A percentile compares a stretch with the other conserved stretches of the same genome.
Evolutionary conservation across 805 yeast species (phyloP).

Genomic region (Candida parachauliodes): DNA sequence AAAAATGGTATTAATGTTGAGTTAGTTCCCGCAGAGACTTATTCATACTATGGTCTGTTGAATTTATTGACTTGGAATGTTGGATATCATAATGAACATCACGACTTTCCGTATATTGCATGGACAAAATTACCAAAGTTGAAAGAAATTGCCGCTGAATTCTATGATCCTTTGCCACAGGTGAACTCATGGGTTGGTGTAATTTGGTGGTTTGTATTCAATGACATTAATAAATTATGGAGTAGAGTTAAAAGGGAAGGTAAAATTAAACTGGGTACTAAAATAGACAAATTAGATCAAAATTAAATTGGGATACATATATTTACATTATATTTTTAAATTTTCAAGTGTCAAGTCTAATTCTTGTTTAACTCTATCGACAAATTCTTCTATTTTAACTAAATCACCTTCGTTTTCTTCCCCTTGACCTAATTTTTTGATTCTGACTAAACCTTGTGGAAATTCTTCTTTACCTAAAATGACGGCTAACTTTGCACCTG

Average conservation of each 20-base stretch:
- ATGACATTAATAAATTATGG: constrained; percentile 67
- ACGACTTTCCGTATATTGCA: constrained; percentile 90
- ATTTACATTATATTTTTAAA: constrained; percentile 33
- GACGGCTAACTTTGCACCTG: constrained; percentile 87
- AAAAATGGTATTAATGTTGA: constrained; percentile 24
- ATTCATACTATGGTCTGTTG: constrained; percentile 80
- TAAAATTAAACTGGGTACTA: constrained; percentile 32
- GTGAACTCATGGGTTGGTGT: constrained; percentile 80
- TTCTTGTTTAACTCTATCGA: constrained; percentile 41
- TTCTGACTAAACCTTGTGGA: constrained; percentile 74
- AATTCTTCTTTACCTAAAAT: constrained; percentile 95
- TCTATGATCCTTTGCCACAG: constrained; percentile 74
- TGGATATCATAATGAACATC: constrained; percentile 93
- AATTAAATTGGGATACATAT: constrained; percentile 6
- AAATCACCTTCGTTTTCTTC: constrained; percentile 81
- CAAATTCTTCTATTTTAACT: constrained; percentile 58
- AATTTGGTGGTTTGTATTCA: constrained; percentile 65
- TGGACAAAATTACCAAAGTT: constrained; percentile 77
- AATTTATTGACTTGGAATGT: constrained; percentile 86
- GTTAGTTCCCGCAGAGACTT: constrained; percentile 68
- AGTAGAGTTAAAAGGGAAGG: constrained; percentile 72
- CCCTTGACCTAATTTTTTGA: constrained; percentile 86
- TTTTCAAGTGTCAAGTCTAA: constrained; percentile 58
- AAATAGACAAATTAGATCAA: constrained; percentile 13
- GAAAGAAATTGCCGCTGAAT: constrained; percentile 68